Conservation (phyloP, 345 rosid species). For the Acer campestre region DNA sequence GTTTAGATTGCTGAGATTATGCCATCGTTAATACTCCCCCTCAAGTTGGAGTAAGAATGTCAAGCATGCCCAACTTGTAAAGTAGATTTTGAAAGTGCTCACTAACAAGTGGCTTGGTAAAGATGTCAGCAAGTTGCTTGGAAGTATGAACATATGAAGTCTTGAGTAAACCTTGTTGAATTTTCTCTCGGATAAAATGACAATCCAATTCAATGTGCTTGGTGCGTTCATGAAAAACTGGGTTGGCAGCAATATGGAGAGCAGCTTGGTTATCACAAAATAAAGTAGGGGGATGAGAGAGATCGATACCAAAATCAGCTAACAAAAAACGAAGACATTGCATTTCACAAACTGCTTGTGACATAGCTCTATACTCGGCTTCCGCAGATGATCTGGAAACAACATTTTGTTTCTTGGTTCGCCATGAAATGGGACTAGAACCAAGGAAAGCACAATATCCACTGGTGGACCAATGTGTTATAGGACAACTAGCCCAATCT, state of each 20-base stretch:
- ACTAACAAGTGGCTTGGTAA: no score
- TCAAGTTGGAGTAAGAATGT: no score
- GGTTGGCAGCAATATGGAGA: background rate
- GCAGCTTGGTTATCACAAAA: background rate
- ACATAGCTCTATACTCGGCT: background rate
- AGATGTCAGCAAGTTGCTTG: no score
- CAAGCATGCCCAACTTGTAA: no score
- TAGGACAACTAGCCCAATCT: background rate
- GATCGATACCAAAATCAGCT: background rate
- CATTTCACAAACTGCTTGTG: background rate
- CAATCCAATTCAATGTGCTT: background rate
- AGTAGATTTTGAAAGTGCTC: no score
- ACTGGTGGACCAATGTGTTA: background rate
- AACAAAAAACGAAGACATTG: background rate
- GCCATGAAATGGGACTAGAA: background rate
- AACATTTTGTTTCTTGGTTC: background rate
- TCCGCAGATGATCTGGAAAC: background rate
- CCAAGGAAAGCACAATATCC: background rate
- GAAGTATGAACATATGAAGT: no score
- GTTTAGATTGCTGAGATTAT: no score
- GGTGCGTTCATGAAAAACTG: background rate
- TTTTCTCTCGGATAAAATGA: background rate
- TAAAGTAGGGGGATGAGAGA: background rate
- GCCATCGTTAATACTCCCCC: no score
- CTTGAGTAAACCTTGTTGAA: no score